Evolutionary conservation across 2,329 filamentous ascomycete species (phyloP), one percentile per base, ranked within the genome.

Genomic region (Penicillium sp.): DNA sequence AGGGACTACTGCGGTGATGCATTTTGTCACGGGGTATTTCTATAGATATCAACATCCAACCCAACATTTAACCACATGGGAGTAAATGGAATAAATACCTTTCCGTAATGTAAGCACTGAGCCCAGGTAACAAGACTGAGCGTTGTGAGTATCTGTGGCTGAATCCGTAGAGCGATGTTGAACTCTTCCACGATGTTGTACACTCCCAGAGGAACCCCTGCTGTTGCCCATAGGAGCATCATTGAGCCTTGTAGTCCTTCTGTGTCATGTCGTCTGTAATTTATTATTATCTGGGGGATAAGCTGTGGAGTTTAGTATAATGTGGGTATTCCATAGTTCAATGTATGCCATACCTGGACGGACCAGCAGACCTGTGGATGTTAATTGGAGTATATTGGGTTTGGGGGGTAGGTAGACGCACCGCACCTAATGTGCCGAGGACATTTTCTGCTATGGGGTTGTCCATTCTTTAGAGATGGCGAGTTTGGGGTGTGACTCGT

Each of bases 211-310:
- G 84, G 84, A 0, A 87, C 80, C 0, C 84, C 84, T 1, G 84
- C 84, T 0, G 82, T 81, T 78, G 61, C 61, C 62, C 84, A 88
- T 2, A 87, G 74, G 64, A 88, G 78, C 83, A 88, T 87, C 84
- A 88, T 87, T 0, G 81, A 81, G 0, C 81, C 77, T 43, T 87
- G 83, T 0, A 88, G 73, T 0, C 84, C 84, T 0, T 74, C 78
- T 1, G 83, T 83, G 71, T 86, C 76, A 63, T 87, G 83, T 1
- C 84, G 75, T 4, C 79, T 77, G 59, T 84, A 82, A 60, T 88
- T 88, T 59, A 86, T 79, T 29, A 83, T 65, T 42, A 88, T 86
- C 63, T 88, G 85, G 0, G 85, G 84, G 24, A 88, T 78, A 24
- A 88, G 73, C 77, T 87, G 61, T n/a, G 55, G 38, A 25, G n/a